A percentile compares a stretch with the other conserved stretches of the same genome.
Evolutionary conservation across 2,329 filamentous ascomycete species (phyloP).

Genomic region (Cladosporium sphaerospermum): DNA sequence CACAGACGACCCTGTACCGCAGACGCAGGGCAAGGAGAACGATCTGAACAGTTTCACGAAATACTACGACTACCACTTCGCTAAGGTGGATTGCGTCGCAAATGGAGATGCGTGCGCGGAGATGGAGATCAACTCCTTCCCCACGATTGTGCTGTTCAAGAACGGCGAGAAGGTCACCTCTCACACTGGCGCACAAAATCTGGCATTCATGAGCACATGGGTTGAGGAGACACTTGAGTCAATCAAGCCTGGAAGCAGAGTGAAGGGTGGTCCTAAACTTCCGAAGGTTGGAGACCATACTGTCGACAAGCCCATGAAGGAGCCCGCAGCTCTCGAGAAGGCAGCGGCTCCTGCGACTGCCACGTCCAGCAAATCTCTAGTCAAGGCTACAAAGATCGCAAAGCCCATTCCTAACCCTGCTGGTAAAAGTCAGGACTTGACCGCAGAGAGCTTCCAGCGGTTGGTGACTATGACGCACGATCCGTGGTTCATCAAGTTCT

Average conservation of each 20-base stretch:
- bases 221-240: constrained; percentile 72
- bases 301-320: constrained; percentile 36
- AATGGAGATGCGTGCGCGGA: constrained; percentile 70
- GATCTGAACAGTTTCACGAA: constrained; percentile 64
- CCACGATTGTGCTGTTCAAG: constrained; percentile 73
- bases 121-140: constrained; percentile 63
- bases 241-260: constrained; percentile 73
- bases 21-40: constrained; percentile 43
- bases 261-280: constrained; percentile 58
- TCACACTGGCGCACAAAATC: constrained; percentile 60
- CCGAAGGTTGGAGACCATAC: constrained; percentile 62
- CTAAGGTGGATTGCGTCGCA: constrained; percentile 75
- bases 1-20: constrained; percentile 67
- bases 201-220: constrained; percentile 60
- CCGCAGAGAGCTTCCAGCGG: constrained; percentile 77
- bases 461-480: constrained; percentile 81
- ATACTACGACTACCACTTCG: constrained; percentile 88
- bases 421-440: constrained; percentile 69
- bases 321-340: constrained; percentile 19
- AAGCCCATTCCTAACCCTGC: constrained; percentile 62
- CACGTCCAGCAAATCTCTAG: constrained; percentile 37
- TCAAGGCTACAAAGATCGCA: constrained; percentile 42
- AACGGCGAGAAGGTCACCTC: constrained; percentile 63
- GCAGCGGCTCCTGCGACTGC: constrained; percentile 20
- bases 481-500: constrained; percentile 98